Evolutionary conservation across 2,329 filamentous ascomycete species (phyloP), one percentile per base, ranked within the genome.

Genomic region (Chaetoscypha palmicola): DNA sequence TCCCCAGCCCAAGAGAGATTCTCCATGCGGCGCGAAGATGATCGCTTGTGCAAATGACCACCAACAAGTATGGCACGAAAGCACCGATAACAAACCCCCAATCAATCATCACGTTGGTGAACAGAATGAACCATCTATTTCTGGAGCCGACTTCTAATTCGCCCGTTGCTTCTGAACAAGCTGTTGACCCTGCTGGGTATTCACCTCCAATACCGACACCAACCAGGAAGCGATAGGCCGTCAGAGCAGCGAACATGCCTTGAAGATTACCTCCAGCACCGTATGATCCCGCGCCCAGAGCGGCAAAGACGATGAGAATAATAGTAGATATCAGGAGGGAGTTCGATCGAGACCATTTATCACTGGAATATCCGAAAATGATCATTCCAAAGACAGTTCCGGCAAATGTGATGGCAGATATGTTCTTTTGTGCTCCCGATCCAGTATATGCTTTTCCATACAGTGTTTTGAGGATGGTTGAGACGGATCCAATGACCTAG

Each of bases 81-180:
- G 86, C 81, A 16, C 86, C 81, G 41, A 90, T 16, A 8, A 94
- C 84, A 52, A 94, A 95, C 1, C 86, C 89, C 41, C 79, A 76
- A 60, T 94, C 86, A 48, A 94, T 94, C 71, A 89, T 85, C 19
- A 84, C 79, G 64, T 94, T 94, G 36, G 86, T 94, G 64, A 92
- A 94, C 52, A 94, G 72, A 56, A 91, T 86, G 60, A 90, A 96
- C 87, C 88, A 94, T 30, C 84, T 74, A 61, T 96, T 91, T n/a
- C 90, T 74, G 12, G 83, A 83, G 9, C 90, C 90, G 12, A 67
- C 64, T 63, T 88, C 87, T 47, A 96, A 70, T 61, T 94, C 87
- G 17, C 86, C 86, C 0, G 83, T 90, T 3, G 83, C 83, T 65
- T 96, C 90, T 2, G 89, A 86, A 41, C 80, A 85, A 2, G 83